Percentiles rank a stretch among this genome's conserved stretches.
phyloP scores from a whole-genome alignment of 768 basidiomycete species.

The Suillus variegatus region DNA sequence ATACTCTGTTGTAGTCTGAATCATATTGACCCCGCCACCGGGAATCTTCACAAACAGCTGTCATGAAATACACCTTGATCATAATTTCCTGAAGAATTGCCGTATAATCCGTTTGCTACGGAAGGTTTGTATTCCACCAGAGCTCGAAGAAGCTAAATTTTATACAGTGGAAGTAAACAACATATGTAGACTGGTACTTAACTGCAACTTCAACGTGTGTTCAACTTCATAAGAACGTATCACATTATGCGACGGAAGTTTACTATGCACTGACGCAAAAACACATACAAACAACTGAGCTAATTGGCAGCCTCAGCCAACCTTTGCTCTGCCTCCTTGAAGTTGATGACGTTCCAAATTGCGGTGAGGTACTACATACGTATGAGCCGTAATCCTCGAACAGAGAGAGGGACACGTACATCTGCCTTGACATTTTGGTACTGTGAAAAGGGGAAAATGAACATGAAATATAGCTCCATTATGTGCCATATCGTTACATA shows the following conservation, averaged over 20 bases:
- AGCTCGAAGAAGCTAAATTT: neutral
- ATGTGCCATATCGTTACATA: slow-evolving; percentile 4
- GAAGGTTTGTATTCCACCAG: neutral
- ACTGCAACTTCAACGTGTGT: neutral
- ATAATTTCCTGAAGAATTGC: neutral
- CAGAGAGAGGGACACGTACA: slow-evolving; percentile 48
- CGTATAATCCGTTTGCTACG: neutral
- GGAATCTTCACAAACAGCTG: neutral
- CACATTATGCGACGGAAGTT: neutral
- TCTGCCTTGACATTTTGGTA: slow-evolving; percentile 94
- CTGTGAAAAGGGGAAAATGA: slow-evolving; percentile 40
- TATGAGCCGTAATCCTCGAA: slow-evolving; percentile 8
- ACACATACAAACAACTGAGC: neutral
- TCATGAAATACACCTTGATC: neutral
- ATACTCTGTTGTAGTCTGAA: neutral
- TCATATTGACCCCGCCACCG: neutral
- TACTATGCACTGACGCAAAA: neutral
- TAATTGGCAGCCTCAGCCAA: slow-evolving; percentile 40
- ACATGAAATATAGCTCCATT: slow-evolving; percentile 5
- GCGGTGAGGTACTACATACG: slow-evolving; percentile 79
- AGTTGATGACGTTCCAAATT: slow-evolving; percentile 97
- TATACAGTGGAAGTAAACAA: neutral
- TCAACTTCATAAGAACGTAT: neutral
- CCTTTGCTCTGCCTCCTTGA: slow-evolving; percentile 82
- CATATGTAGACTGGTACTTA: neutral